phyloP scores from a whole-genome alignment of 2,329 filamentous ascomycete genomes.

The Sclerotiophoma versabilis region DNA sequence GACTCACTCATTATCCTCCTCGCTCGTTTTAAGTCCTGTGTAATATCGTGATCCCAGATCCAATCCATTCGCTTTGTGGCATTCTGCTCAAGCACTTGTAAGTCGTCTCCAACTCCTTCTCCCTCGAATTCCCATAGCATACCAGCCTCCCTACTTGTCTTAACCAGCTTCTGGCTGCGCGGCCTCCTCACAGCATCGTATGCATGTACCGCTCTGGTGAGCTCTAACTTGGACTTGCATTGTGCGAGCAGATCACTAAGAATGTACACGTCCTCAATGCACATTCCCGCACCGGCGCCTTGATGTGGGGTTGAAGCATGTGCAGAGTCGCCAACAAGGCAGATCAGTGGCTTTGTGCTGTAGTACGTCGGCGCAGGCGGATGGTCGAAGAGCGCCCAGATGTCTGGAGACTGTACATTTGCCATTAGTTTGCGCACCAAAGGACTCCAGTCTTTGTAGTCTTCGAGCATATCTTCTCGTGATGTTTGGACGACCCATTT shows the following conservation, averaged over 20 bases:
- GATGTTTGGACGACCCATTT: slow-evolving; percentile 39
- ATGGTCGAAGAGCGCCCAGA: slow-evolving; percentile 59
- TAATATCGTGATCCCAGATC: slow-evolving; percentile 53
- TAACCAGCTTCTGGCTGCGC: slow-evolving; percentile 50
- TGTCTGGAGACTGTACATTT: slow-evolving; percentile 54
- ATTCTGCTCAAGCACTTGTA: slow-evolving; percentile 41
- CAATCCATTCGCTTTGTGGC: slow-evolving; percentile 46
- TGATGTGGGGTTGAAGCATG: slow-evolving; percentile 62
- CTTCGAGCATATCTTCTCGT: slow-evolving; percentile 35
- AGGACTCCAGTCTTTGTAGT: slow-evolving; percentile 34
- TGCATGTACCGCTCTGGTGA: slow-evolving; percentile 46
- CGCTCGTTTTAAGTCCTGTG: no score
- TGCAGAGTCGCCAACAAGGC: slow-evolving; percentile 64
- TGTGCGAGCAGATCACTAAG: slow-evolving; percentile 50
- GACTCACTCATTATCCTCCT: no score
- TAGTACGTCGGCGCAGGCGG: slow-evolving; percentile 52
- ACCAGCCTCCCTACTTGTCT: slow-evolving; percentile 50
- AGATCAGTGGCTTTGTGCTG: slow-evolving; percentile 42
- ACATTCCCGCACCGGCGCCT: slow-evolving; percentile 62
- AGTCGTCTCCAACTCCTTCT: slow-evolving; percentile 40
- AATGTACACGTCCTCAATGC: slow-evolving; percentile 61
- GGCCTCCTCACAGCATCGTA: slow-evolving; percentile 51
- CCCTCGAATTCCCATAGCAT: slow-evolving; percentile 51
- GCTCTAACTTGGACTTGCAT: slow-evolving; percentile 11
- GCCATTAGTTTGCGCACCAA: slow-evolving; percentile 28